Base-by-base conservation (phyloP, 1,139 yeast species). In the Taphrina sp. region DNA sequence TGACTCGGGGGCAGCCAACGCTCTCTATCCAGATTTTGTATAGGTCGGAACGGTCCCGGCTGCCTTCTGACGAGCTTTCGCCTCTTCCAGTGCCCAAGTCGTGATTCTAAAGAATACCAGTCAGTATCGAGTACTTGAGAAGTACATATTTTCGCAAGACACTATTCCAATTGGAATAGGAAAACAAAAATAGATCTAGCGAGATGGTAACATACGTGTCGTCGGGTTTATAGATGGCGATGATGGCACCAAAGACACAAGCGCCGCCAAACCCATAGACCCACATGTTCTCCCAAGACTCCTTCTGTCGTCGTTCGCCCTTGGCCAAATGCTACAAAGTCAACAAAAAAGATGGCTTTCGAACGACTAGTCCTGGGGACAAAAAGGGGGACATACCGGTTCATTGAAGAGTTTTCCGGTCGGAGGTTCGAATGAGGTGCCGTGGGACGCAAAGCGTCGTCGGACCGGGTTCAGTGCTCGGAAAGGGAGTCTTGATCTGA, bases 41-140 rank as follows among this genome's bases (percentile, higher is more conserved):
- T 49, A 49, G 2, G 54, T 49, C 10, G 54, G 54, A 7, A 42
- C 36, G 16, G 54, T 52, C 14, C 56, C 56, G 5, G 41, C 49
- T 7, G 41, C 56, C 22, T 37, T 44, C 23, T 42, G 49, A 19
- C 56, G 33, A 17, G 45, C 43, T 17, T 52, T 52, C 3, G 56
- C 56, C 43, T 52, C 56, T 37, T 52, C 46, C 38, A 52, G 19
- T 5, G 56, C 56, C 56, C 56, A 52, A 17, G 47, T 52, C 29
- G 45, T 44, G 17, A 52, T 10, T 5, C 56, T 52, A 17, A 28
- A 31, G 3, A 5, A 26, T n/a, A n/a, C n/a, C n/a, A n/a, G n/a
- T n/a, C n/a, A n/a, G n/a, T n/a, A n/a, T n/a, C n/a, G n/a, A n/a
- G n/a, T n/a, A n/a, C n/a, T n/a, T n/a, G n/a, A n/a, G n/a, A n/a